A percentile compares a stretch with the other conserved stretches of the same genome.
Conservation (phyloP, 2,329 filamentous ascomycete species). For the Nannizziopsis arthrosporioides region DNA sequence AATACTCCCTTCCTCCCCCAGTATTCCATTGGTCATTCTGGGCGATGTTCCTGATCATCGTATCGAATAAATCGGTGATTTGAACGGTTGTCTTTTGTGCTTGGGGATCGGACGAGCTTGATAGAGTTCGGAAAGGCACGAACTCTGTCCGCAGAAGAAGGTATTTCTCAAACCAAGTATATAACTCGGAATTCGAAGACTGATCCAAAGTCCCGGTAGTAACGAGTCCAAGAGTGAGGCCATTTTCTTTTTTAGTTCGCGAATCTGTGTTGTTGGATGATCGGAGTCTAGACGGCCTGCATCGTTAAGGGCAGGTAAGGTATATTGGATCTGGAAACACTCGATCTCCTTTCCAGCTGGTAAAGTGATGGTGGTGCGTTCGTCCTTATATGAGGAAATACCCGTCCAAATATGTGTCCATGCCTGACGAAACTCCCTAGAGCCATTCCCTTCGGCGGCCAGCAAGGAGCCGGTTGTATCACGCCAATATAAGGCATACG, state of each 20-base stretch:
- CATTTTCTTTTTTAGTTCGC: background rate
- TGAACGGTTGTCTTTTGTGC: background rate
- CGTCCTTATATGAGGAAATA: background rate
- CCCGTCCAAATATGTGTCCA: slow-evolving; percentile 1
- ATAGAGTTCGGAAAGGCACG: background rate
- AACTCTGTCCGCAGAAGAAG: background rate
- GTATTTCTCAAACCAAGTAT: slow-evolving; percentile 1
- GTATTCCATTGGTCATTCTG: slow-evolving; percentile 1
- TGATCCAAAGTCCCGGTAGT: background rate
- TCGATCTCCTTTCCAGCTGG: slow-evolving; percentile 1
- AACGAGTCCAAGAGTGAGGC: background rate
- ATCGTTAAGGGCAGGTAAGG: background rate
- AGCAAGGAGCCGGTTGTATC: slow-evolving; percentile 2
- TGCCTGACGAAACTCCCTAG: background rate
- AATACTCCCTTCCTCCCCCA: slow-evolving; percentile 1
- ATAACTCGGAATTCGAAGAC: background rate
- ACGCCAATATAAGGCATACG: slow-evolving; percentile 5
- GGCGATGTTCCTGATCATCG: background rate
- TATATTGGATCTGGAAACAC: background rate
- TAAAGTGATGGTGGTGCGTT: background rate
- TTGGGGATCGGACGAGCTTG: background rate
- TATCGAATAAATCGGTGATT: slow-evolving; percentile 2
- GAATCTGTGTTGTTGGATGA: background rate
- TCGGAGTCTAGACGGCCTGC: background rate
- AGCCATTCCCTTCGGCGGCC: background rate